Conservation (phyloP, 2,329 filamentous ascomycete genomes). For the Apiospora koreana region DNA sequence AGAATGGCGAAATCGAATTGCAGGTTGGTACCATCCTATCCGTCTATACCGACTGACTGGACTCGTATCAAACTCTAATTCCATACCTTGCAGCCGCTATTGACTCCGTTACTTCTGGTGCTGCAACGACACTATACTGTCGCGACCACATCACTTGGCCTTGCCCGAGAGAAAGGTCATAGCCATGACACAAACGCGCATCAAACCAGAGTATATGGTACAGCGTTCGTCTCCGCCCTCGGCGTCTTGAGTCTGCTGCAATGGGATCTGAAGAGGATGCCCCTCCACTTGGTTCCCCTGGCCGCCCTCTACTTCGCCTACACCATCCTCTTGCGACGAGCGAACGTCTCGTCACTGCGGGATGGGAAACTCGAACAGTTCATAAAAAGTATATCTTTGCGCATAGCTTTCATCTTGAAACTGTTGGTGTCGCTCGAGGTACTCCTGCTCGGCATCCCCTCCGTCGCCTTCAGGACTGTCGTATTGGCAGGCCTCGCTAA, state of each 20-base stretch:
- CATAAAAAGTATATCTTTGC: constrained; percentile 26
- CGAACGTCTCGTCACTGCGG: constrained; percentile 28
- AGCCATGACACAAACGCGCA: constrained; percentile 15
- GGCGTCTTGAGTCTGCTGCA: constrained; percentile 28
- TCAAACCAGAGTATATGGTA: constrained; percentile 25
- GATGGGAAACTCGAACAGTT: constrained; percentile 34
- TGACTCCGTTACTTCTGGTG: constrained; percentile 33
- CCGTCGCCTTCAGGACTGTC: constrained; percentile 14
- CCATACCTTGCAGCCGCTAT: constrained; percentile 26
- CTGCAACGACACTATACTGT: constrained; percentile 20
- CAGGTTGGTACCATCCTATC: neutral
- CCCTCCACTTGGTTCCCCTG: constrained; percentile 30
- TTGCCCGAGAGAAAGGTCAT: constrained; percentile 10
- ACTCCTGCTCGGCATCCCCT: constrained; percentile 25
- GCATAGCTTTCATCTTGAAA: constrained; percentile 21
- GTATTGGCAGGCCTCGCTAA: constrained; percentile 32
- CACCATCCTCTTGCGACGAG: constrained; percentile 24
- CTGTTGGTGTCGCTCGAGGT: constrained; percentile 20
- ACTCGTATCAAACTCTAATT: neutral
- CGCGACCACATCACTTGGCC: constrained; percentile 15
- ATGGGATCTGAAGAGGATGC: constrained; percentile 25
- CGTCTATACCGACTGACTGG: neutral
- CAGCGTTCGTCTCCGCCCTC: constrained; percentile 24
- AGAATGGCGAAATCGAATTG: neutral
- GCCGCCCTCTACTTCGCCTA: constrained; percentile 32